These are phyloP conservation scores for Malassezia yamatoensis DNA, from an alignment of 1,284 basidiomycete species.

Conservation along the genomic window DNA sequence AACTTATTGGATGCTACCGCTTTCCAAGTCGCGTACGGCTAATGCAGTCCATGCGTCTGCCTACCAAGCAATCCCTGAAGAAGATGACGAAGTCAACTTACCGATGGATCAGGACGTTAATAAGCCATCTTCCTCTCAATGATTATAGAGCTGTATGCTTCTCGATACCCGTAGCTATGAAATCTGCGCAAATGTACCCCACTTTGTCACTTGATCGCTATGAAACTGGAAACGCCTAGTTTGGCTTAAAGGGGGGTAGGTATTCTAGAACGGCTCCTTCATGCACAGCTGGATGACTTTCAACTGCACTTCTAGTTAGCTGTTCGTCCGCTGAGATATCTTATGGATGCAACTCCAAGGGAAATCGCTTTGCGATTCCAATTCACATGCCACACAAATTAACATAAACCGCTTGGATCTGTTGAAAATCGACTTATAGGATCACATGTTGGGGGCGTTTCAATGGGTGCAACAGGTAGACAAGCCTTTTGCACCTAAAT, in stretches of 20 bases:
- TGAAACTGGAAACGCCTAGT: neutral
- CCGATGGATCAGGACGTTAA: neutral
- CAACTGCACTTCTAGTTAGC: slow-evolving; percentile 11
- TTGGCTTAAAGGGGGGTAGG: slow-evolving; percentile 4
- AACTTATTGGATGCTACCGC: slow-evolving; percentile 73
- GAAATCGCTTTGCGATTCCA: too few species aligned
- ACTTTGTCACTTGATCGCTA: neutral
- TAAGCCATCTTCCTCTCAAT: too few species aligned
- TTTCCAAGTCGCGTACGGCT: slow-evolving; percentile 44
- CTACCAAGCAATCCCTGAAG: slow-evolving; percentile 8
- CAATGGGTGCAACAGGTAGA: slow-evolving; percentile 15
- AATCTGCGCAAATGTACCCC: slow-evolving; percentile 2
- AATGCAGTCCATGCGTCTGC: slow-evolving; percentile 15
- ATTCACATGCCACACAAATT: too few species aligned
- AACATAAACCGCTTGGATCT: too few species aligned
- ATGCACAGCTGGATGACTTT: neutral
- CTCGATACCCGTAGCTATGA: neutral
- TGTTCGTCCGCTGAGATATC: neutral
- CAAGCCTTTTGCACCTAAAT: slow-evolving; percentile 15
- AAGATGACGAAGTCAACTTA: slow-evolving; percentile 10
- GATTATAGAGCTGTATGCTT: too few species aligned
- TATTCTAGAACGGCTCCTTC: slow-evolving; percentile 16
- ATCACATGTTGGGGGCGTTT: slow-evolving; percentile 15
- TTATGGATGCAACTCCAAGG: too few species aligned
- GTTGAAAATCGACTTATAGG: too few species aligned